These are phyloP conservation scores for Quercus phellos DNA, from an alignment of 331 rosid genomes.

Conservation along the genomic window DNA sequence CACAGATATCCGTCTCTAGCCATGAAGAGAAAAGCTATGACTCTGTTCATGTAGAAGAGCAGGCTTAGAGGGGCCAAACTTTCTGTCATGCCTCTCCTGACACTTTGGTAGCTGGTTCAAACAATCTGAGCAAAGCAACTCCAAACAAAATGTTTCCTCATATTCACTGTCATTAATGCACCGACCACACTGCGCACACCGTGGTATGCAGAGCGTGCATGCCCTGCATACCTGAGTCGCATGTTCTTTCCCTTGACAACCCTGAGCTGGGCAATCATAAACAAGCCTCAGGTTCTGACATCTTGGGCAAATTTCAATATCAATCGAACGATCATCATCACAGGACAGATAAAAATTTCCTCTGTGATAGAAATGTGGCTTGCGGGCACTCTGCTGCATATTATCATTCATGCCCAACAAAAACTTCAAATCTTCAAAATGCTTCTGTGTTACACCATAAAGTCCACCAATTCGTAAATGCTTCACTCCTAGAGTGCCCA, in stretches of 20 bases:
- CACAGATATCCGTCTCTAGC: constrained; percentile 25
- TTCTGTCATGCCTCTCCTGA: constrained; percentile 28
- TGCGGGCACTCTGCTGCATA: constrained; percentile 46
- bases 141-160: constrained; percentile 82
- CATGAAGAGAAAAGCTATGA: constrained; percentile 23
- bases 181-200: constrained; percentile 72
- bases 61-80: constrained; percentile 20
- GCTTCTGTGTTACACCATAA: constrained; percentile 63
- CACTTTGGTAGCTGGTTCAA: constrained; percentile 33
- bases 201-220: constrained; percentile 64
- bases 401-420: constrained; percentile 55
- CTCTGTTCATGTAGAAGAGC: constrained; percentile 26
- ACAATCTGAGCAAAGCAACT: constrained; percentile 64
- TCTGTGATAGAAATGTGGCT: constrained; percentile 63
- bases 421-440: constrained; percentile 69
- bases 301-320: constrained; percentile 78
- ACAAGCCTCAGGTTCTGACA: constrained; percentile 76
- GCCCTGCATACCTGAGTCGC: constrained; percentile 60
- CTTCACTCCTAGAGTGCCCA: constrained; percentile 52
- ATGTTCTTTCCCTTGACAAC: constrained; percentile 52
- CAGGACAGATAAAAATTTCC: constrained; percentile 56
- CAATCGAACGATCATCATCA: constrained; percentile 65
- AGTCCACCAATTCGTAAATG: constrained; percentile 85
- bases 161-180: constrained; percentile 68
- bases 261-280: constrained; percentile 74